A percentile compares a stretch with the other conserved stretches of the same genome.
phyloP scores from a whole-genome alignment of 495 filamentous ascomycete genomes.

The Hypoxylon fragiforme region DNA sequence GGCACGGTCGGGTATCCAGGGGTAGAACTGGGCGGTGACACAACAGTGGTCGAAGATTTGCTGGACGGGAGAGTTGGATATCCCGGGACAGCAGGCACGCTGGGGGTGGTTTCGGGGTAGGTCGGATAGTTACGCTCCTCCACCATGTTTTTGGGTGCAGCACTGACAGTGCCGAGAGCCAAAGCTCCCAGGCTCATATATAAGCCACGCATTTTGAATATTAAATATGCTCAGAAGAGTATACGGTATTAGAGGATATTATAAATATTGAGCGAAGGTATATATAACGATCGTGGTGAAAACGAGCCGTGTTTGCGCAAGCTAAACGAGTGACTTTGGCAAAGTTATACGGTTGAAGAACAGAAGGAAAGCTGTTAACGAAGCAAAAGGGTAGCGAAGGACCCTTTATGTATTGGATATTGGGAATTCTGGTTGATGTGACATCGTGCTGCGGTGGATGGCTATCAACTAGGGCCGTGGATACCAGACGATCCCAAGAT shows the following conservation, averaged over 20 bases:
- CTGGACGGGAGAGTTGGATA: background rate
- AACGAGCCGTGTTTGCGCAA: constrained; percentile 18
- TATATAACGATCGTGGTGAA: constrained; percentile 19
- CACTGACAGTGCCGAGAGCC: constrained; percentile 23
- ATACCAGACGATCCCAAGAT: constrained; percentile 28
- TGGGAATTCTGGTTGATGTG: constrained; percentile 9
- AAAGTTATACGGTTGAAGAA: constrained; percentile 23
- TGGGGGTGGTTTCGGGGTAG: background rate
- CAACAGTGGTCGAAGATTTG: background rate
- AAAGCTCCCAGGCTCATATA: constrained; percentile 28
- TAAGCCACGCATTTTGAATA: constrained; percentile 15
- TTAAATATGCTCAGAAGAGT: constrained; percentile 1
- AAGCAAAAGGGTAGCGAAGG: constrained; percentile 9
- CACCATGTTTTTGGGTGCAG: background rate
- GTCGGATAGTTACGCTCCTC: constrained; percentile 10
- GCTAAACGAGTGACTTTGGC: constrained; percentile 34
- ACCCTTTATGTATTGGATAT: constrained; percentile 26
- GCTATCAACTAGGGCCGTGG: constrained; percentile 6
- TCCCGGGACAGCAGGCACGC: background rate
- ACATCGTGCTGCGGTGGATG: constrained; percentile 24
- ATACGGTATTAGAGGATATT: constrained; percentile 20
- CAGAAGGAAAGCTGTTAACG: constrained; percentile 1
- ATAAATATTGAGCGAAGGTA: constrained; percentile 14
- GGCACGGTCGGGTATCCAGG: constrained; percentile 7
- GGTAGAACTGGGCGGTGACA: background rate